Base-by-base conservation (phyloP, 2,329 filamentous ascomycete genomes). In the Pseudogymnoascus sp. region DNA sequence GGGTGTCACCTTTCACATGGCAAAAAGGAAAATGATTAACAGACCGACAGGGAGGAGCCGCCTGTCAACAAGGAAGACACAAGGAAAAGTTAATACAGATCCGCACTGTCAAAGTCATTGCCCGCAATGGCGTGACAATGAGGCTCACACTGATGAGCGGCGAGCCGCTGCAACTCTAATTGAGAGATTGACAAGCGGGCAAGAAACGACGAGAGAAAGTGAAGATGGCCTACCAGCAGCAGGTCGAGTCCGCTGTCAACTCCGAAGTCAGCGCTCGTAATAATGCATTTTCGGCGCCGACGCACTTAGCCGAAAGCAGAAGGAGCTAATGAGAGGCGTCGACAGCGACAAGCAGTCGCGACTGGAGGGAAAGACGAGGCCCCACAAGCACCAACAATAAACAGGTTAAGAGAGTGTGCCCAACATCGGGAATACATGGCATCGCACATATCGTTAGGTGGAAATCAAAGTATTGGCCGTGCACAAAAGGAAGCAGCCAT, bases 41-140 rank as follows among this genome's bases (percentile, higher is more conserved):
- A 33, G 25, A 18, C 7, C 4, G 47, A 56, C 47, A 56, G 47
- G 47, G 47, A 56, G 25, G n/a, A 33, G n/a, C 25, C n/a, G 25
- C 47, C 47, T 56, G 47, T 56, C 25, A 56, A 56, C 47, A 56
- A 56, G 47, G 47, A 56, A 56, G 47, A 33, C 25, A 56, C 47
- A 33, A 56, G 5, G n/a, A 33, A 56, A 56, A 56, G 25, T 56
- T 56, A 33, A 56, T 56, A 56, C 8, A 11, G 47, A 56, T 56
- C 47, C 47, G 47, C 47, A 28, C 47, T 56, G 25, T 56, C 47
- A 56, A 33, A 56, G 47, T 25, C 47, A 56, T 56, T 56, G 47
- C 47, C n/a, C n/a, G 47, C 25, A 33, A 56, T 56, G n/a, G n/a
- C 25, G 47, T 18, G 47, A 56, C 25, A 56, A 56, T 56, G 47